Percentiles rank a stretch among this genome's conserved stretches.
Conservation (phyloP, 2,329 filamentous ascomycete genomes). For the Ustulina deusta region DNA sequence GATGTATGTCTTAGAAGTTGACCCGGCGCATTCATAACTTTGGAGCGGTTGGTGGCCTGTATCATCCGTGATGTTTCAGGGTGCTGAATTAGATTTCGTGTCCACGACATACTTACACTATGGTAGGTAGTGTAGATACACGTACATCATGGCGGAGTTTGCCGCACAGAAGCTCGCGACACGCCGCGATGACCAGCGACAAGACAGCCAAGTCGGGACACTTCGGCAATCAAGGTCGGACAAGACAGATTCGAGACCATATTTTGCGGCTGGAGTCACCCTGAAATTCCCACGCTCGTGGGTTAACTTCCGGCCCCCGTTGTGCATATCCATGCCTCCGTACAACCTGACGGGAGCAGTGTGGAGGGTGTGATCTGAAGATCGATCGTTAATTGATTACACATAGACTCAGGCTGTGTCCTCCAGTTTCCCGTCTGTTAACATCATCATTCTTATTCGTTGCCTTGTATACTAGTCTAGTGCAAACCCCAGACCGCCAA, state of each 20-base stretch:
- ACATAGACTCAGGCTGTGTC: neutral
- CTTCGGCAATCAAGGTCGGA: slow-evolving; percentile 14
- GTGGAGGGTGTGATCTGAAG: slow-evolving; percentile 3
- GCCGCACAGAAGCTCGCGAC: slow-evolving; percentile 7
- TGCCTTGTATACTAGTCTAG: neutral
- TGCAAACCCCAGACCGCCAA: neutral
- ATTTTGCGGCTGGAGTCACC: slow-evolving; percentile 2
- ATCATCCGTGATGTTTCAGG: slow-evolving; percentile 18
- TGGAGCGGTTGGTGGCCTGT: slow-evolving; percentile 3
- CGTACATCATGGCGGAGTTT: slow-evolving; percentile 3
- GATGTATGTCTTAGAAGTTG: slow-evolving; percentile 25
- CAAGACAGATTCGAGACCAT: slow-evolving; percentile 3
- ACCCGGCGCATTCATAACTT: neutral
- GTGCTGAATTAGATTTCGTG: neutral
- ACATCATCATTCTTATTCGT: neutral
- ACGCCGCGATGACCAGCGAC: neutral
- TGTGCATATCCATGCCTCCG: slow-evolving; percentile 20
- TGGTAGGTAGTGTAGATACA: neutral
- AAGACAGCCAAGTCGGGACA: slow-evolving; percentile 8
- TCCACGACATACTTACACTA: too few relatives aligned
- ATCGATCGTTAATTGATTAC: slow-evolving; percentile 15
- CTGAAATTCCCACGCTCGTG: slow-evolving; percentile 27
- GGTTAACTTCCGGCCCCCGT: slow-evolving; percentile 8
- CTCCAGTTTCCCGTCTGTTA: neutral
- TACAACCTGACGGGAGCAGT: slow-evolving; percentile 12